A percentile compares a stretch with the other conserved stretches of the same genome.
Conservation (phyloP, 345 rosid species). For the Kandelia obovata region DNA sequence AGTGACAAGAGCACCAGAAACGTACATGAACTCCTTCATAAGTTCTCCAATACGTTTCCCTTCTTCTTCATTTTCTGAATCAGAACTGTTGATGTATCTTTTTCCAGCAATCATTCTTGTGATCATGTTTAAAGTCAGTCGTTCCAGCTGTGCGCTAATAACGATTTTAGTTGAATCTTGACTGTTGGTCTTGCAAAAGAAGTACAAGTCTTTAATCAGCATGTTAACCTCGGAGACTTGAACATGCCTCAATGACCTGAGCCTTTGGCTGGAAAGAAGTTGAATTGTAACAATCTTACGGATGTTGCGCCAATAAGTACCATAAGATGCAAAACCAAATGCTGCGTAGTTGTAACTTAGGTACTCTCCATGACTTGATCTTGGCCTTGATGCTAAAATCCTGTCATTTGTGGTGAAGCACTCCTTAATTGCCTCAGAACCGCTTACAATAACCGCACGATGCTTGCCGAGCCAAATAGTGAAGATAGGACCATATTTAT, state of each 20-base stretch:
- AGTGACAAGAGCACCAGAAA: constrained; percentile 20
- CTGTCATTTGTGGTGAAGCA: constrained; percentile 23
- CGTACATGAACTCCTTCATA: constrained; percentile 29
- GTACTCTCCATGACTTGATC: constrained; percentile 22
- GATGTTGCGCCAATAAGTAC: constrained; percentile 18
- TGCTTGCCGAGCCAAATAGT: constrained; percentile 17
- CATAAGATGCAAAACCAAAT: constrained; percentile 15
- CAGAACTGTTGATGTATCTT: constrained; percentile 8
- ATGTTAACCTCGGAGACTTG: constrained; percentile 18
- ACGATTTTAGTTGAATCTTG: not conserved
- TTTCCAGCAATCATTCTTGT: constrained; percentile 30
- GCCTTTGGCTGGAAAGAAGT: constrained; percentile 21
- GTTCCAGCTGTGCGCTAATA: constrained; percentile 18
- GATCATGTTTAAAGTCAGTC: constrained; percentile 16
- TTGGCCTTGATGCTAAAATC: constrained; percentile 18
- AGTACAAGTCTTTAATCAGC: constrained; percentile 13
- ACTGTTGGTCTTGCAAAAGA: not conserved
- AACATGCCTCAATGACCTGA: constrained; percentile 20
- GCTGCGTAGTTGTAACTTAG: constrained; percentile 20
- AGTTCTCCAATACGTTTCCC: constrained; percentile 23
- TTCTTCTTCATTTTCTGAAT: constrained; percentile 18
- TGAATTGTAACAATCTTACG: constrained; percentile 10
- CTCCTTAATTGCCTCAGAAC: constrained; percentile 13
- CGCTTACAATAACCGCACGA: constrained; percentile 18
- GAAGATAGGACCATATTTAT: constrained; percentile 27